Evolutionary conservation across 1,139 yeast genomes (phyloP).

Genomic region (Suhomyces panamericanus): DNA sequence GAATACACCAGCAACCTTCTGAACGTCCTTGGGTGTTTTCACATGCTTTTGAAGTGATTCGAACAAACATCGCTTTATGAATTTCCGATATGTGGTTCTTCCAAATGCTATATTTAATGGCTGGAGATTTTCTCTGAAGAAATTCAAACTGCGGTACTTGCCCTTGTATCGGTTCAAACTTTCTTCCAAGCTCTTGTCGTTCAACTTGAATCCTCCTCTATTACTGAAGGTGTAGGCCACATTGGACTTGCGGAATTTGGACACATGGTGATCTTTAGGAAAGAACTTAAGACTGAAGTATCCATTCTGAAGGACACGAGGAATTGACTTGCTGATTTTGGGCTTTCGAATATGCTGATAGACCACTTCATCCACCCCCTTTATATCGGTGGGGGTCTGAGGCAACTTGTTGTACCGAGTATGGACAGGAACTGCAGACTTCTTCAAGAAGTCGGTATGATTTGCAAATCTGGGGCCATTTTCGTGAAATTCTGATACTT

Average conservation of each 20-base stretch:
- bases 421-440: conserved; percentile 10
- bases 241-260: conserved; percentile 38
- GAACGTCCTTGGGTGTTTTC: conserved; percentile 13
- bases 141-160: conserved; percentile 22
- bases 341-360: conserved; percentile 21
- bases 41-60: conserved; percentile 21
- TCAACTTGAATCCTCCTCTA: conserved; percentile 30
- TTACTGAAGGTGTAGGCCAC: conserved; percentile 40
- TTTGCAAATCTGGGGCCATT: not conserved
- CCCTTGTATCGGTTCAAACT: conserved; percentile 31
- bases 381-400: conserved; percentile 32
- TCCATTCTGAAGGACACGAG: conserved; percentile 22
- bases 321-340: conserved; percentile 18
- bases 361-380: conserved; percentile 36
- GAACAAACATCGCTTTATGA: conserved; percentile 27
- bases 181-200: conserved; percentile 26
- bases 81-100: conserved; percentile 29
- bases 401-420: conserved; percentile 24
- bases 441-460: conserved; percentile 8
- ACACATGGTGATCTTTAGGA: conserved; percentile 26
- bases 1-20: conserved; percentile 32
- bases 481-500: not conserved
- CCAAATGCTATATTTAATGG: conserved; percentile 41
- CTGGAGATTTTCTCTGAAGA: conserved; percentile 26
- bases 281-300: conserved; percentile 32